Conservation (phyloP, 169 alveolate genomes). For the Cryptosporidium meleagridis region DNA sequence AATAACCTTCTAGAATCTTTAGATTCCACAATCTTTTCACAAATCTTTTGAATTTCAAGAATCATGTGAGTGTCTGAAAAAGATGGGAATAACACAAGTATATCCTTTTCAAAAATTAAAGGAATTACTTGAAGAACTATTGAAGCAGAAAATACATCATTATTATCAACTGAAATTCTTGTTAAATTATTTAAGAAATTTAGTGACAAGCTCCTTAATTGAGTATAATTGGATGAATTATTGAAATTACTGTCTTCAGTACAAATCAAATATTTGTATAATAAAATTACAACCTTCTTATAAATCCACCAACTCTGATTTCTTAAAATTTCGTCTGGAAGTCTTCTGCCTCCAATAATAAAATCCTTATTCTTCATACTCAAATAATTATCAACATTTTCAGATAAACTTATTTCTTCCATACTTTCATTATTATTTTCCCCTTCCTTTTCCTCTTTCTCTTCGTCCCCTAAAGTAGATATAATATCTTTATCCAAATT, state of each 20-base stretch:
- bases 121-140: constrained; percentile 18
- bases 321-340: neutral
- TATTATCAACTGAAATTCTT: neutral
- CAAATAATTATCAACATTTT: neutral
- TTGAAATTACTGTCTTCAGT: too few relatives aligned
- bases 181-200: neutral
- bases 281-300: neutral
- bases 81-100: neutral
- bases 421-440: neutral
- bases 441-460: too few relatives aligned
- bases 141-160: constrained; percentile 15
- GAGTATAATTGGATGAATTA: neutral
- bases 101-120: neutral
- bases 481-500: neutral
- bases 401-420: neutral
- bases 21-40: constrained; percentile 7
- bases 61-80: constrained; percentile 14
- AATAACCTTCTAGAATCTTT: neutral
- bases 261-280: neutral
- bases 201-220: neutral
- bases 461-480: neutral
- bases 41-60: constrained; percentile 27
- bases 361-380: neutral
- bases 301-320: constrained; percentile 3
- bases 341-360: neutral